Evolutionary conservation across 2,329 filamentous ascomycete species (phyloP), one percentile per base, ranked within the genome.

Genomic region (Fusarium hainanense): DNA sequence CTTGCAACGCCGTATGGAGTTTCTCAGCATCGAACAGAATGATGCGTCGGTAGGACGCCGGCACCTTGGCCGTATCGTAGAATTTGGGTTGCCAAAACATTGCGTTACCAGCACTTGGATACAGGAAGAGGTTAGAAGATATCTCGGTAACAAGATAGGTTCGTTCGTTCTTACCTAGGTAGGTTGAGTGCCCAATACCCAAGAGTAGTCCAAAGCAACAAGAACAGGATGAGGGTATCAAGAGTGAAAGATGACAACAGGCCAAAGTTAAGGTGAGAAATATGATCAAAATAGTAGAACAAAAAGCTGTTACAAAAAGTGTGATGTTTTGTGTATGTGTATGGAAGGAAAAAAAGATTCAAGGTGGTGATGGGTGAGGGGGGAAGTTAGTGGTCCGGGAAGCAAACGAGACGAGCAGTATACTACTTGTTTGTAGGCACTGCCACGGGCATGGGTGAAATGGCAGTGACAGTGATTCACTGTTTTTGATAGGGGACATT

Each of bases 51-150:
- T 21, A 49, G 18, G 13, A 6, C 0, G 7, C 30, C 2, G 54
- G 12, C 27, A 69, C 7, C 50, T 69, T 69, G 27, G 54, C 49
- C 9, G 66, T 69, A 10, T 69, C 37, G 4, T 44, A 30, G 10
- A 60, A 18, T 9, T 23, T 18, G 8, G 23, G 34, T 4, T 18
- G 40, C 59, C 65, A 69, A 20, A 42, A 16, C n/a, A 50, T 30
- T 46, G 43, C 47, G 6, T 9, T n/a, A 7, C 12, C 1, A 12
- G 21, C 7, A 12, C 16, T 20, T n/a, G 7, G 18, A 18, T 18
- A 18, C 16, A 51, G 14, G 11, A 14, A 11, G 32, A 11, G 2
- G n/a, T 55, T 42, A 66, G 41, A 20, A 7, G 6, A 8, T 13
- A 18, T n/a, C 23, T n/a, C n/a, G 1, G 13, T 18, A 46, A 18